Conservation (phyloP, 2,329 filamentous ascomycete genomes). For the Xylariales sp. region DNA sequence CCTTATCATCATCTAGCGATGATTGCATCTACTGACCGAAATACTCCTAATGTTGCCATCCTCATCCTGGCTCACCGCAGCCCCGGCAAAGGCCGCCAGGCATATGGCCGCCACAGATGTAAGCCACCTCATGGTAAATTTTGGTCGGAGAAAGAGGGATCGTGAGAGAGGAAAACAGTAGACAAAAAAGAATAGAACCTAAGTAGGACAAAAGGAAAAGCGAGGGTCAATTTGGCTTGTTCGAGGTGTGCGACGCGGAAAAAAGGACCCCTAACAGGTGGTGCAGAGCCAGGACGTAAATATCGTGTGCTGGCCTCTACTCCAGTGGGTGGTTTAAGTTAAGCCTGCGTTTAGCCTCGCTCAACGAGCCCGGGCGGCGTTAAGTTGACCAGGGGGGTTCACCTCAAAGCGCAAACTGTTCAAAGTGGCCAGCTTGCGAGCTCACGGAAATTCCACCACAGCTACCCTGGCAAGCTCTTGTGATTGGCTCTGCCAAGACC, state of each 20-base stretch:
- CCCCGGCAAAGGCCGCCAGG: constrained; percentile 32
- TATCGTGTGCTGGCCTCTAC: constrained; percentile 3
- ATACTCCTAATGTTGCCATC: constrained; percentile 56
- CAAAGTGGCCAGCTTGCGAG: constrained; percentile 9
- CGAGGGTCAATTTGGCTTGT: not conserved
- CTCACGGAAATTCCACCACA: too few relatives aligned
- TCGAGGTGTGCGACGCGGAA: too few relatives aligned
- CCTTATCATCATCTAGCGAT: not conserved
- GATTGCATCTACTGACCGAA: constrained; percentile 44
- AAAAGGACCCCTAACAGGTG: constrained; percentile 2
- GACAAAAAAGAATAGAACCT: constrained; percentile 8
- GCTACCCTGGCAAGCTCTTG: constrained; percentile 5
- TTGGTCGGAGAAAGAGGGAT: too few relatives aligned
- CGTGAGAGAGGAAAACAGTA: constrained; percentile 1
- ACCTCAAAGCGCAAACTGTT: constrained; percentile 5
- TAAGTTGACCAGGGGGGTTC: too few relatives aligned
- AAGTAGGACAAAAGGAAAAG: constrained; percentile 6
- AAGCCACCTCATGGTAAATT: constrained; percentile 24
- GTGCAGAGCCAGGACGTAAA: not conserved
- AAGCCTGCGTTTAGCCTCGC: not conserved
- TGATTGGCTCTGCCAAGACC: too few relatives aligned
- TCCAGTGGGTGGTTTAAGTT: too few relatives aligned
- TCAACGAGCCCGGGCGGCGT: too few relatives aligned
- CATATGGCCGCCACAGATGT: constrained; percentile 25
- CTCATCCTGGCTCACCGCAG: constrained; percentile 38